phyloP scores from a whole-genome alignment of 2,329 filamentous ascomycete genomes.

The Fusarium pseudograminearum region DNA sequence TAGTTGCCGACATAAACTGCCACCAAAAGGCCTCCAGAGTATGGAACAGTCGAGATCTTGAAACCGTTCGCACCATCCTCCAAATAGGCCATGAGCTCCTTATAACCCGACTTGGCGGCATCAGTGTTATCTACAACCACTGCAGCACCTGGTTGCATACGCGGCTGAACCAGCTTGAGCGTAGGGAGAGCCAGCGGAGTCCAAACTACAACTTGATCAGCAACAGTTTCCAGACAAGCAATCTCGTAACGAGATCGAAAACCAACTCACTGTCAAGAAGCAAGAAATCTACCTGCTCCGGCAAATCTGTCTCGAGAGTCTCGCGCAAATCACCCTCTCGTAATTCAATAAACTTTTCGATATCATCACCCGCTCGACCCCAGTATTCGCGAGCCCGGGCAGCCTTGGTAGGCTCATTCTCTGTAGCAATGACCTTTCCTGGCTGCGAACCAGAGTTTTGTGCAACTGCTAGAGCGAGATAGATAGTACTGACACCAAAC shows the following conservation, averaged over 20 bases:
- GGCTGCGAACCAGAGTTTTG: slow-evolving; percentile 55
- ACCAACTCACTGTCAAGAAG: slow-evolving; percentile 69
- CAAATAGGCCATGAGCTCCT: slow-evolving; percentile 62
- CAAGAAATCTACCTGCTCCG: slow-evolving; percentile 65
- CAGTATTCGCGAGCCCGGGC: slow-evolving; percentile 64
- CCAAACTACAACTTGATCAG: slow-evolving; percentile 61
- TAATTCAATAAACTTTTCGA: slow-evolving; percentile 66
- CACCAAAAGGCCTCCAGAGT: slow-evolving; percentile 49
- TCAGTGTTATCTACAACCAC: slow-evolving; percentile 64
- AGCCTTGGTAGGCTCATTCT: slow-evolving; percentile 68
- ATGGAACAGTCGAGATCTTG: slow-evolving; percentile 52
- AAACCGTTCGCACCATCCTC: slow-evolving; percentile 61
- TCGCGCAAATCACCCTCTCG: slow-evolving; percentile 68
- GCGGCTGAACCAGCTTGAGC: slow-evolving; percentile 60
- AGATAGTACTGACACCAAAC: slow-evolving; percentile 73
- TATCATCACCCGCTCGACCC: slow-evolving; percentile 61
- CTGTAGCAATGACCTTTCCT: slow-evolving; percentile 67
- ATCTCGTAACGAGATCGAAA: rapidly evolving
- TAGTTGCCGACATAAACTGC: slow-evolving; percentile 38
- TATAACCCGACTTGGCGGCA: slow-evolving; percentile 55
- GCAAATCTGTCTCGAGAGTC: slow-evolving; percentile 61
- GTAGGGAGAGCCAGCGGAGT: slow-evolving; percentile 65
- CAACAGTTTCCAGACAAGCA: background rate
- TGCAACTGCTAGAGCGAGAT: slow-evolving; percentile 68
- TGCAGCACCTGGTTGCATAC: slow-evolving; percentile 60